Evolutionary conservation across 2,329 filamentous ascomycete species (phyloP), one percentile per base, ranked within the genome.

Genomic region (Xylariaceae sp.): DNA sequence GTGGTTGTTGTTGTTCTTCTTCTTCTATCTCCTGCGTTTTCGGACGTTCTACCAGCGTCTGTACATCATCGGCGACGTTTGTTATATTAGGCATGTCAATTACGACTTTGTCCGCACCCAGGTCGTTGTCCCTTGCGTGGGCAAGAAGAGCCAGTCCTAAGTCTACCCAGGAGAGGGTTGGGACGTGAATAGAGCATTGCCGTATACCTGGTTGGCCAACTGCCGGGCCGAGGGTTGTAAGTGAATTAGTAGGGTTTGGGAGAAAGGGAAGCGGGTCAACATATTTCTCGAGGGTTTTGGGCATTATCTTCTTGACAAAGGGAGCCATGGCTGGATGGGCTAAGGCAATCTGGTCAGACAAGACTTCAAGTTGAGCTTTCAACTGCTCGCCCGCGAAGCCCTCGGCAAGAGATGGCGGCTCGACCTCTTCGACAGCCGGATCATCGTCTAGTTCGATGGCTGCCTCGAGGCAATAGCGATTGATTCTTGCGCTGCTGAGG

Each of bases 391-490:
- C 86, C 0, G 86, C 85, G 58, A 87, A 80, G 0, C 79, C 83
- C 65, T 89, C 86, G 37, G 85, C 84, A 12, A 88, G 73, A 0
- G 85, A 87, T 0, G 83, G 83, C 0, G 86, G 86, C 28, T 86
- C 81, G 11, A 88, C 81, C 60, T 88, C 85, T 24, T 79, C 78
- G 1, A 87, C 75, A 2, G 85, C 79, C 0, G 86, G 86, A 63
- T 89, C 86, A 65, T 89, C 86, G 61, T 89, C 86, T 33, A 88
- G 74, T 69, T 89, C 86, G 28, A 89, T 82, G 5, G 86, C 86
- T 28, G 86, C 84, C 67, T 89, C 86, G 2, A 89, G 74, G 56
- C 86, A 88, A 66, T 84, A 89, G 31, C 86, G 76, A 62, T 80
- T 82, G 23, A 87, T 77, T 11, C 85, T 78, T 0, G 75, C 69